Percentiles rank a stretch among this genome's conserved stretches.
phyloP scores from a whole-genome alignment of 192 early-diverging fungal genomes.

The Backusella sp. region DNA sequence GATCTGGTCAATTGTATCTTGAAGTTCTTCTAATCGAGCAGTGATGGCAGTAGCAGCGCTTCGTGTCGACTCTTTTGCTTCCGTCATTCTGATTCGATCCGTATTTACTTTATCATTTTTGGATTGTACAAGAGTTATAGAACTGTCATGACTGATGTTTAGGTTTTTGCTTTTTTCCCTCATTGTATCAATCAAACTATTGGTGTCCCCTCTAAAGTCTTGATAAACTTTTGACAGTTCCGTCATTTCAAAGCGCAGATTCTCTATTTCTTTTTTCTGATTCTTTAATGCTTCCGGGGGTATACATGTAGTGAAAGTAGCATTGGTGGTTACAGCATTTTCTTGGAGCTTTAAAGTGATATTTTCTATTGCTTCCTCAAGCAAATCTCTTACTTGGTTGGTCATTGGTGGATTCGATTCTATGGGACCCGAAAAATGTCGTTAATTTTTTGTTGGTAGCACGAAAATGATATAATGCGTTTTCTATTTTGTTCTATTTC shows the following conservation, averaged over 20 bases:
- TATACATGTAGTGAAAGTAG: background rate
- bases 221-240: background rate
- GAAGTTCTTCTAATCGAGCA: slow-evolving; percentile 57
- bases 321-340: background rate
- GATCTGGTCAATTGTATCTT: slow-evolving; percentile 65
- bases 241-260: background rate
- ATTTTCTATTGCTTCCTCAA: background rate
- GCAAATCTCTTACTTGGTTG: background rate
- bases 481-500: background rate
- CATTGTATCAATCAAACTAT: background rate
- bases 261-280: background rate
- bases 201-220: background rate
- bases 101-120: background rate
- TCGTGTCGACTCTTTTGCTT: background rate
- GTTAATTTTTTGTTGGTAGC: background rate
- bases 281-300: background rate
- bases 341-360: background rate
- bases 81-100: background rate
- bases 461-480: background rate
- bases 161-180: background rate
- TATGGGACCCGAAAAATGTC: background rate
- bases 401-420: background rate
- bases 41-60: slow-evolving; percentile 1
- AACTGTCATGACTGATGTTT: background rate
- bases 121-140: background rate